phyloP scores from a whole-genome alignment of 2,329 filamentous ascomycete species.

The Lecanicillium sp. region DNA sequence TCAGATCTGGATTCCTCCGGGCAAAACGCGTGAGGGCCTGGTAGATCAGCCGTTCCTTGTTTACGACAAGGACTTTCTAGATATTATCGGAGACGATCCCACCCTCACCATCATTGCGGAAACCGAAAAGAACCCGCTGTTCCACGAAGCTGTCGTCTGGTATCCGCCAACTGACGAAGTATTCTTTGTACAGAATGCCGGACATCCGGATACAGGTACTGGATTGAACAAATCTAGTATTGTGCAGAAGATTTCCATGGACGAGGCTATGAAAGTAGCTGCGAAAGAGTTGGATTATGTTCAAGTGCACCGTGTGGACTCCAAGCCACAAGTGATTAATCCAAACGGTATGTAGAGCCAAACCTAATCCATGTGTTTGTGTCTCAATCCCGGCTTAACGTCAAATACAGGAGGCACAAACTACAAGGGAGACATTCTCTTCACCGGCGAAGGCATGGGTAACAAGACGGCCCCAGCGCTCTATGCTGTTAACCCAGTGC shows the following conservation, averaged over 20 bases:
- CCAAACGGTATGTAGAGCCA: constrained; percentile 38
- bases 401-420: constrained; percentile 45
- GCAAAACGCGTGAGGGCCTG: constrained; percentile 28
- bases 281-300: constrained; percentile 32
- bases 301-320: constrained; percentile 31
- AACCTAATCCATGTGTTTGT: too few relatives aligned
- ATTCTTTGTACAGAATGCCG: constrained; percentile 47
- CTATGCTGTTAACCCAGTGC: constrained; percentile 27
- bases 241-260: constrained; percentile 40
- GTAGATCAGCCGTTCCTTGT: constrained; percentile 31
- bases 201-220: constrained; percentile 36
- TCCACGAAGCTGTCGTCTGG: constrained; percentile 50
- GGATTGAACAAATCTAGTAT: constrained; percentile 41
- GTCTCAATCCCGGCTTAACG: too few relatives aligned
- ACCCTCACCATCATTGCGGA: constrained; percentile 40
- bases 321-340: constrained; percentile 36
- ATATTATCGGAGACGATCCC: constrained; percentile 39
- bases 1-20: constrained; percentile 30
- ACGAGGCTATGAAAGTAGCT: constrained; percentile 31
- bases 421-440: constrained; percentile 39
- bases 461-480: constrained; percentile 26
- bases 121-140: constrained; percentile 35
- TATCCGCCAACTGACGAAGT: constrained; percentile 39
- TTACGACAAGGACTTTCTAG: constrained; percentile 41
- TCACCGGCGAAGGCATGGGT: constrained; percentile 42